Evolutionary conservation across 768 basidiomycete genomes (phyloP).

Genomic region (Russula sp.): DNA sequence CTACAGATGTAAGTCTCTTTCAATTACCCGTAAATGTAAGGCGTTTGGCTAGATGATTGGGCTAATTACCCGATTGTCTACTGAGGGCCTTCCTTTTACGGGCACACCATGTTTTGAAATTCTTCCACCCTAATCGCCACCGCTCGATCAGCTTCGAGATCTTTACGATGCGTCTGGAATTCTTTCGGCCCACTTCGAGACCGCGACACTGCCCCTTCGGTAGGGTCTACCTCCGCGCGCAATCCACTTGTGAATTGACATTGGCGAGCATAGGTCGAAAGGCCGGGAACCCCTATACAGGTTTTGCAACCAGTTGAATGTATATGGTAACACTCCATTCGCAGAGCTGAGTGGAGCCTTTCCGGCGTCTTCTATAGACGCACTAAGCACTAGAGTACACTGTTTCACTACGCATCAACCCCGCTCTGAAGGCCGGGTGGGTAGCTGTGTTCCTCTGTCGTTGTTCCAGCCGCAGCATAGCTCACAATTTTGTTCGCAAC

Average conservation of each 20-base stretch:
- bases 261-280: constrained; percentile 30
- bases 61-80: background rate
- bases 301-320: constrained; percentile 43
- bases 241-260: background rate
- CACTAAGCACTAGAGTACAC: constrained; percentile 27
- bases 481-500: constrained; percentile 3
- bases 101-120: background rate
- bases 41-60: background rate
- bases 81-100: background rate
- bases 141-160: constrained; percentile 20
- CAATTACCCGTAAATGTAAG: background rate
- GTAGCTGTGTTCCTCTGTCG: background rate
- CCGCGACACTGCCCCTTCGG: constrained; percentile 31
- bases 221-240: constrained; percentile 3
- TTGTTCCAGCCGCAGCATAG: background rate
- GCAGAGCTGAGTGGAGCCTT: constrained; percentile 49
- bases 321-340: constrained; percentile 47
- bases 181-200: constrained; percentile 33
- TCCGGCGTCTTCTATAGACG: constrained; percentile 31
- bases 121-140: background rate
- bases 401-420: constrained; percentile 36
- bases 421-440: background rate
- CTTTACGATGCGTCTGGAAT: constrained; percentile 31
- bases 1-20: constrained; percentile 24
- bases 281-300: constrained; percentile 34